Percentiles rank a stretch among this genome's conserved stretches.
Conservation (phyloP, 495 filamentous ascomycete species). For the Trichodelitschia bisporula region DNA sequence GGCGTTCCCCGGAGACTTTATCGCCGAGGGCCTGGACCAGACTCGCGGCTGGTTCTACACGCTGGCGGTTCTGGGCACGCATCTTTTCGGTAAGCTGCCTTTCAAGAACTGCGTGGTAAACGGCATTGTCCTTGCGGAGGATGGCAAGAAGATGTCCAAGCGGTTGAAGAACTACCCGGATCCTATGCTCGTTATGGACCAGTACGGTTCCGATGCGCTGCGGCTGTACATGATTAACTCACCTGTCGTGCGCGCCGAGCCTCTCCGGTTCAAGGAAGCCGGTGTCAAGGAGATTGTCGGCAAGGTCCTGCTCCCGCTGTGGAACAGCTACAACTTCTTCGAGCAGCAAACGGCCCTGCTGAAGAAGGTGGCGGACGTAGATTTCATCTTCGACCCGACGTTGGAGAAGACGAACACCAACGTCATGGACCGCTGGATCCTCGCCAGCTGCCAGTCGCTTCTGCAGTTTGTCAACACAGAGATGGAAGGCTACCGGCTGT, state of each 20-base stretch:
- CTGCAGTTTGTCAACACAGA: slow-evolving; percentile 85
- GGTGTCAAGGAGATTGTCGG: slow-evolving; percentile 92
- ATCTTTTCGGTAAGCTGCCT: slow-evolving; percentile 68
- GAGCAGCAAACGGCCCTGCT: slow-evolving; percentile 80
- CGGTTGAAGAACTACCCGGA: slow-evolving; percentile 95
- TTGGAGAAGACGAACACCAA: slow-evolving; percentile 57
- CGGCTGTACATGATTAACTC: slow-evolving; percentile 94
- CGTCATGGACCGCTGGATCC: slow-evolving; percentile 92
- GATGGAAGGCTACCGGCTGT: slow-evolving; percentile 51
- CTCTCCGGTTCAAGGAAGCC: slow-evolving; percentile 70
- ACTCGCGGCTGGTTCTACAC: slow-evolving; percentile 98
- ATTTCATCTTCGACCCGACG: slow-evolving; percentile 58
- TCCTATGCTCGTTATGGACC: slow-evolving; percentile 56
- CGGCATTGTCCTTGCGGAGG: slow-evolving; percentile 83
- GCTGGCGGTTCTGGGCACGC: slow-evolving; percentile 65
- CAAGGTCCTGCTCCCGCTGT: slow-evolving; percentile 79
- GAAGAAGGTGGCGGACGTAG: slow-evolving; percentile 64
- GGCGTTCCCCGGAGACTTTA: slow-evolving; percentile 85
- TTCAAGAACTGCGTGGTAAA: slow-evolving; percentile 97
- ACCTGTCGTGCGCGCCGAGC: slow-evolving; percentile 81
- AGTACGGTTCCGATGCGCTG: slow-evolving; percentile 83
- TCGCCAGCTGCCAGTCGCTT: slow-evolving; percentile 80
- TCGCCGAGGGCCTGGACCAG: slow-evolving; percentile 87
- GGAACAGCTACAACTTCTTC: slow-evolving; percentile 98
- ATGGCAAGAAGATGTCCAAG: slow-evolving; percentile 99